A percentile compares a stretch with the other conserved stretches of the same genome.
phyloP scores from a whole-genome alignment of 2,329 filamentous ascomycete genomes.

The Epichloe gansuensis region DNA sequence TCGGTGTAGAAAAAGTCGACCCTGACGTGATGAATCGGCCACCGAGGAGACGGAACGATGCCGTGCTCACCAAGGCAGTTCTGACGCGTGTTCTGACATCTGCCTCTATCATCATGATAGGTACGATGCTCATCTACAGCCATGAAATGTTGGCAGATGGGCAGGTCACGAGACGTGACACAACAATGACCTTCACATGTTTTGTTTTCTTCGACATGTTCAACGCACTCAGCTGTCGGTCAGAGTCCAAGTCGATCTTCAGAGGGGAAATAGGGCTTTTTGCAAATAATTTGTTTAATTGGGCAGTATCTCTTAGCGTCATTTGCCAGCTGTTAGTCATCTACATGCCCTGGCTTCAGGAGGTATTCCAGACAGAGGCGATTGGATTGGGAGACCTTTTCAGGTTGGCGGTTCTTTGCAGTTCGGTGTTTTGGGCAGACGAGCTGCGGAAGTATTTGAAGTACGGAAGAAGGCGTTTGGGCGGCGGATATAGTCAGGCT shows the following conservation, averaged over 20 bases:
- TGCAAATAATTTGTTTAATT: conserved; percentile 90
- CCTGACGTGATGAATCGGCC: conserved; percentile 87
- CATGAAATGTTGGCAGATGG: conserved; percentile 80
- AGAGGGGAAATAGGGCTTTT: conserved; percentile 74
- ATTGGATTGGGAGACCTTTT: conserved; percentile 62
- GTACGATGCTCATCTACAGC: conserved; percentile 83
- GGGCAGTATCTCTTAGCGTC: conserved; percentile 76
- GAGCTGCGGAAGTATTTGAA: conserved; percentile 73
- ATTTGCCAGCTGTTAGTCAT: conserved; percentile 82
- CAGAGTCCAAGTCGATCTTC: conserved; percentile 78
- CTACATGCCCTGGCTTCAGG: conserved; percentile 86
- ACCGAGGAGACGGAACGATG: conserved; percentile 69
- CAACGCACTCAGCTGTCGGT: conserved; percentile 88
- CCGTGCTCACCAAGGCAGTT: conserved; percentile 76
- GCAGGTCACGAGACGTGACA: conserved; percentile 79
- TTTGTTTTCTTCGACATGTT: conserved; percentile 99
- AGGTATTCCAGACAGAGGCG: conserved; percentile 91
- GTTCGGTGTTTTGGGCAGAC: conserved; percentile 89
- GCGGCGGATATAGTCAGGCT: conserved; percentile 51
- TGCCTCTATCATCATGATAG: conserved; percentile 78
- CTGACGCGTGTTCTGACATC: conserved; percentile 78
- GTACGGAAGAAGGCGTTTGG: conserved; percentile 43
- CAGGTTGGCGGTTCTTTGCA: conserved; percentile 61
- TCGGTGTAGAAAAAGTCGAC: conserved; percentile 91
- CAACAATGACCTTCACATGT: conserved; percentile 98